A percentile compares a stretch with the other conserved stretches of the same genome.
phyloP scores from a whole-genome alignment of 2,329 filamentous ascomycete genomes.

The Fusarium graminum region DNA sequence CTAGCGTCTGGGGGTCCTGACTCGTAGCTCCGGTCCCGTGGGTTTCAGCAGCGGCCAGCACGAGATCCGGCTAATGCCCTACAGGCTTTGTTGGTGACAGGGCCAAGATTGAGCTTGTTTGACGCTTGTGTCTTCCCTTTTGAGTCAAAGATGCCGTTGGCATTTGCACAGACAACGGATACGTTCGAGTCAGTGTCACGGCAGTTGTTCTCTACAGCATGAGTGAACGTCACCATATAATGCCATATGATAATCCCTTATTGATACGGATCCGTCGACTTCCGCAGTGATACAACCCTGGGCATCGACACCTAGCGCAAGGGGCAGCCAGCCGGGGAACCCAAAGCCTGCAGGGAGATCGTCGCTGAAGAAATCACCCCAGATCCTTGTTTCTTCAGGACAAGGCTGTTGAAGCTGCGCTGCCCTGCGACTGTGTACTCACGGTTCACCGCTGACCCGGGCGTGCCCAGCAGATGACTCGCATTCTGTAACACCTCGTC shows the following conservation, averaged over 20 bases:
- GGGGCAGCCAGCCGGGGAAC: constrained; percentile 19
- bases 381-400: constrained; percentile 6
- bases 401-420: background rate
- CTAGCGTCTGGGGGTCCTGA: background rate
- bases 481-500: background rate
- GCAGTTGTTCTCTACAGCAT: background rate
- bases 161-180: background rate
- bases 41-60: background rate
- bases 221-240: background rate
- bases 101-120: background rate
- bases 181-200: background rate
- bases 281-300: too few relatives aligned
- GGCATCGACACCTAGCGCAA: constrained; percentile 3
- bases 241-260: background rate
- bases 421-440: too few relatives aligned
- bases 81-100: background rate
- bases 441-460: constrained; percentile 3
- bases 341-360: constrained; percentile 3
- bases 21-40: background rate
- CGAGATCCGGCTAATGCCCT: background rate
- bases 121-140: background rate
- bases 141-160: background rate
- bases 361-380: constrained; percentile 17
- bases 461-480: constrained; percentile 5
- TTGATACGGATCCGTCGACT: too few relatives aligned